Evolutionary conservation across 768 basidiomycete species (phyloP).

Genomic region (Pleurotus ostreatus): DNA sequence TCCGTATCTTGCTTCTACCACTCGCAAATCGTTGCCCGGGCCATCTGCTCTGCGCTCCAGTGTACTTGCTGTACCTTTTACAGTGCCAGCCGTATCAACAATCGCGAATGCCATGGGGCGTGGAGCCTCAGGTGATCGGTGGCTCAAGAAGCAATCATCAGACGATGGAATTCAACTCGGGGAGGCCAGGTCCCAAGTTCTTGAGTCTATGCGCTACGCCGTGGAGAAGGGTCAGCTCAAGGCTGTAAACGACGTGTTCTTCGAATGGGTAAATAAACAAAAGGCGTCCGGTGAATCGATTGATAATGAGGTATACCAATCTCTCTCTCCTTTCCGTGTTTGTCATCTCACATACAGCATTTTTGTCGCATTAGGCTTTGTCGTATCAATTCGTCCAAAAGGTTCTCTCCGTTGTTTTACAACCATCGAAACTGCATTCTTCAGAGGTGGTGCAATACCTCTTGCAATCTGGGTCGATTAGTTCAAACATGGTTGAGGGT

Average conservation of each 20-base stretch:
- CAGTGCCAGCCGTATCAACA: constrained; percentile 49
- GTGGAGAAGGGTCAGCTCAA: constrained; percentile 42
- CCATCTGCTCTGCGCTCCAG: constrained; percentile 38
- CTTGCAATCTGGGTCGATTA: constrained; percentile 53
- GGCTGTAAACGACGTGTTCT: constrained; percentile 56
- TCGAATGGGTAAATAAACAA: constrained; percentile 49
- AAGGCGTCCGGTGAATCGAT: constrained; percentile 15
- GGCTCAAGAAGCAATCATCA: constrained; percentile 30
- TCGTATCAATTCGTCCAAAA: constrained; percentile 56
- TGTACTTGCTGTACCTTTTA: constrained; percentile 57
- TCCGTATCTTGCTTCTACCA: background rate
- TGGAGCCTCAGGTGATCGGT: constrained; percentile 36
- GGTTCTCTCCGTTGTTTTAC: constrained; percentile 47
- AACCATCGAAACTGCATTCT: constrained; percentile 45
- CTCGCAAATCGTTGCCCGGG: constrained; percentile 14
- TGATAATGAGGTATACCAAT: background rate
- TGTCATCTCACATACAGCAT: too few species aligned
- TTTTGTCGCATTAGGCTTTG: background rate
- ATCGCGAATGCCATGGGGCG: constrained; percentile 63
- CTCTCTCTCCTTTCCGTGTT: background rate
- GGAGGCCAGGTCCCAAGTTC: constrained; percentile 5
- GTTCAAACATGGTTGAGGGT: constrained; percentile 56
- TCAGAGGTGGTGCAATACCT: constrained; percentile 54
- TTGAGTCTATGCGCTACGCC: constrained; percentile 19
- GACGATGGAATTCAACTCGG: background rate